Evolutionary conservation across 305 asterid genomes (phyloP).

Genomic region (Rubia peregrina): DNA sequence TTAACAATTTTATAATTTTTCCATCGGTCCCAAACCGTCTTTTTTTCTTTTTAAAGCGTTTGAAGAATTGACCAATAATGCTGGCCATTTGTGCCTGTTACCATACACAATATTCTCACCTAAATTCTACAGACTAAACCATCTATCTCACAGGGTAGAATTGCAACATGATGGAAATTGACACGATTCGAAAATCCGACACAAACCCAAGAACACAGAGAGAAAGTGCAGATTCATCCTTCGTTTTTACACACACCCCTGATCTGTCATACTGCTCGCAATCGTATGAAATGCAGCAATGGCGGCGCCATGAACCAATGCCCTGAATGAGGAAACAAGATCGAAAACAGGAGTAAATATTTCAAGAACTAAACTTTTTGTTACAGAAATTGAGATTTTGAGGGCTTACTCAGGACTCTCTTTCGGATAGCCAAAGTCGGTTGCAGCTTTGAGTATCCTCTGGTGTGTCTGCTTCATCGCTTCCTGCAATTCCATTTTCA

Average conservation of each 20-base stretch:
- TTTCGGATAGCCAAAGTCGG: slow-evolving; percentile 87
- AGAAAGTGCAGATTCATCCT: neutral
- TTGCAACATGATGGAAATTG: no score
- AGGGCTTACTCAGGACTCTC: slow-evolving; percentile 92
- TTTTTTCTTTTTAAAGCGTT: no score
- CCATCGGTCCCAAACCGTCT: no score
- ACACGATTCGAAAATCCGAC: neutral
- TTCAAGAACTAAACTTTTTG: neutral
- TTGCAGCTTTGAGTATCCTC: slow-evolving; percentile 73
- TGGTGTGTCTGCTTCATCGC: slow-evolving; percentile 95
- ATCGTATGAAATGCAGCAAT: slow-evolving; percentile 81
- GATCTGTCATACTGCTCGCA: slow-evolving; percentile 83
- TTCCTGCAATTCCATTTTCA: slow-evolving; percentile 45
- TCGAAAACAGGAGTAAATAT: neutral
- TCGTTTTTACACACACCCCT: slow-evolving; percentile 62
- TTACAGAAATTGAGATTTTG: neutral
- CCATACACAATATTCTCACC: neutral
- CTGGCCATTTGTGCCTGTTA: neutral
- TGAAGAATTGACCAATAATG: no score
- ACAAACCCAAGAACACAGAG: neutral
- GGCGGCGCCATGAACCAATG: slow-evolving; percentile 85
- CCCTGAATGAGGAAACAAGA: slow-evolving; percentile 33
- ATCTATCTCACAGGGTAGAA: neutral
- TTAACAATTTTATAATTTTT: no score
- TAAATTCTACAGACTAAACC: neutral